Base-by-base conservation (phyloP, 345 rosid species). In the Arabidopsis suecica region DNA sequence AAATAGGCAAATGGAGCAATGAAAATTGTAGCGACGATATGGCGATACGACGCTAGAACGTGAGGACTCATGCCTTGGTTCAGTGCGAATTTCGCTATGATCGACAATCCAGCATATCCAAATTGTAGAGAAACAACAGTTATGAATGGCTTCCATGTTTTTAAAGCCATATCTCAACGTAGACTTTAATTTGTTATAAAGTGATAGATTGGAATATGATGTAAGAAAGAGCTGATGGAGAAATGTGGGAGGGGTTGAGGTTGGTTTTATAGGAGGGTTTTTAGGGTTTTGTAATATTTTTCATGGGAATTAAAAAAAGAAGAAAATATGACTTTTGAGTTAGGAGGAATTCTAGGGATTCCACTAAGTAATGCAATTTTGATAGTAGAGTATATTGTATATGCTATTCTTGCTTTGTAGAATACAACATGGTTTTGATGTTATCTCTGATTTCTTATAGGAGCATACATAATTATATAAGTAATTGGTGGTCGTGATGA, bases 1-100 rank as follows among this genome's bases (percentile, higher is more conserved):
- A 80, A 6, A 23, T 86, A 32, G 65, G 97, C 97, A 30, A 94
- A 91, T 5, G 97, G 99, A 80, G 96, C 84, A 55, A 95, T 80
- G 65, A 77, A 69, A 6, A 84, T 25, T 3, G 89, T 75, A 37
- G 99, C 99, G 16, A 87, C 60, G 14, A 80, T 81, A 20, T 95
- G 93, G 9, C 97, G 81, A 78, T 90, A 95, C 20, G 88, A 86
- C 10, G 84, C 91, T 11, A 95, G 73, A 4, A 90, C 88, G 41
- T 86, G 93, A 56, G 78, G 91, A 76, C 86, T 88, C 90, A 88
- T 85, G 51, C 97, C 97, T 41, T 63, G 61, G 63, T 89, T 68
- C 11, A 91, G 37, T 9, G 83, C 83, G 9, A 75, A 75, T 20
- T 91, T 91, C 3, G 91, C 57, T 20, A 91, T 63, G 44, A 87